Evolutionary conservation across 2,329 filamentous ascomycete species (phyloP).

Genomic region (Fusarium siculi): DNA sequence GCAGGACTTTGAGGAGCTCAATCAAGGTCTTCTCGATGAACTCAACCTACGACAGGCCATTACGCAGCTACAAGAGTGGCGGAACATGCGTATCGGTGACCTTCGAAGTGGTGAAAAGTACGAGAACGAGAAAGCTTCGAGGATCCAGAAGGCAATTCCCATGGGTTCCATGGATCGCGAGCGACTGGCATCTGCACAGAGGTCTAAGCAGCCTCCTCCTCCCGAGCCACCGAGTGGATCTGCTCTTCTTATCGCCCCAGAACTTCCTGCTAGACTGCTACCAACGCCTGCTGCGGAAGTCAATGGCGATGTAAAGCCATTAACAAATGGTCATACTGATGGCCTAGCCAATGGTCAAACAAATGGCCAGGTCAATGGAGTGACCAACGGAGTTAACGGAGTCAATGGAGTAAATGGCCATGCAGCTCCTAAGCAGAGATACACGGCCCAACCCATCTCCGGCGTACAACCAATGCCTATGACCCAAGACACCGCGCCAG

Average conservation of each 20-base stretch:
- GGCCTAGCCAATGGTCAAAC: conserved; percentile 52
- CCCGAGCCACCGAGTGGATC: conserved; percentile 80
- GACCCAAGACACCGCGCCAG: conserved; percentile 79
- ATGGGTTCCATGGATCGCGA: conserved; percentile 88
- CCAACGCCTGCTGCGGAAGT: conserved; percentile 48
- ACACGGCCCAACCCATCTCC: conserved; percentile 65
- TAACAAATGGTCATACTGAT: conserved; percentile 65
- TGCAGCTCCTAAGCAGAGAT: conserved; percentile 58
- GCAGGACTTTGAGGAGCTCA: conserved; percentile 87
- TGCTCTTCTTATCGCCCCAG: conserved; percentile 79
- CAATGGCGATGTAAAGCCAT: conserved; percentile 63
- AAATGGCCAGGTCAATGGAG: conserved; percentile 64
- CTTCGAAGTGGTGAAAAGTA: conserved; percentile 90
- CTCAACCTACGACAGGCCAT: conserved; percentile 92
- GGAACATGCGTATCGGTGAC: conserved; percentile 83
- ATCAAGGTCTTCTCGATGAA: conserved; percentile 87
- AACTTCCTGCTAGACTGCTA: conserved; percentile 72
- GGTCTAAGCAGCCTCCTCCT: conserved; percentile 72
- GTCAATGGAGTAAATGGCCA: conserved; percentile 54
- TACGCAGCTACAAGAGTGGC: conserved; percentile 91
- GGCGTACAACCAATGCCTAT: conserved; percentile 73
- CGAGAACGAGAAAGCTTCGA: conserved; percentile 84
- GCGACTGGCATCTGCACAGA: conserved; percentile 75
- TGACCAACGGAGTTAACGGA: conserved; percentile 48
- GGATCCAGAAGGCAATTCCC: conserved; percentile 75